Percentiles rank a stretch among this genome's conserved stretches.
These are phyloP conservation scores for Russula foetens DNA, from an alignment of 768 basidiomycete genomes.

Conservation along the genomic window DNA sequence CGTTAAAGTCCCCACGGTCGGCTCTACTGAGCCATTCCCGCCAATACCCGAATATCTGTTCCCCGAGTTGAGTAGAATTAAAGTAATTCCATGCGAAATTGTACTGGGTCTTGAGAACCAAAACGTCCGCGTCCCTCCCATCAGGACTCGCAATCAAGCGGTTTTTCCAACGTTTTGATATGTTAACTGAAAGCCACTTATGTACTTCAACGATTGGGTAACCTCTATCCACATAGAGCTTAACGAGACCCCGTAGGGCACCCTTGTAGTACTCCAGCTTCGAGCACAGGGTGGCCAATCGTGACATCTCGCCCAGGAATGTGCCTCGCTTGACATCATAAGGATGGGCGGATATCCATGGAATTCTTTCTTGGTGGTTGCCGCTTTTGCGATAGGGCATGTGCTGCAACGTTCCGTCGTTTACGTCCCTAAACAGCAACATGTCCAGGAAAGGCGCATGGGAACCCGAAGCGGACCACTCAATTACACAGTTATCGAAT, in stretches of 20 bases:
- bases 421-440: too few relatives aligned
- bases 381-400: too few relatives aligned
- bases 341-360: too few relatives aligned
- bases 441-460: slow-evolving; percentile 24
- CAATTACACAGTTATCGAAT: slow-evolving; percentile 17
- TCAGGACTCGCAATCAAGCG: too few relatives aligned
- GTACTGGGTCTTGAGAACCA: background rate
- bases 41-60: background rate
- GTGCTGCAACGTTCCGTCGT: too few relatives aligned
- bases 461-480: slow-evolving; percentile 3
- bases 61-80: background rate
- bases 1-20: background rate
- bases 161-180: too few relatives aligned
- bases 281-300: background rate
- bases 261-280: background rate
- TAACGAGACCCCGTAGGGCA: background rate
- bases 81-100: slow-evolving; percentile 1
- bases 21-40: background rate
- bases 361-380: too few relatives aligned
- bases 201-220: background rate
- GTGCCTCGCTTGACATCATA: too few relatives aligned
- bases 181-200: background rate
- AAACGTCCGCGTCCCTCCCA: background rate
- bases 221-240: background rate
- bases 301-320: too few relatives aligned